Conservation (phyloP, 331 rosid genomes). For the Dryas integrifolia region DNA sequence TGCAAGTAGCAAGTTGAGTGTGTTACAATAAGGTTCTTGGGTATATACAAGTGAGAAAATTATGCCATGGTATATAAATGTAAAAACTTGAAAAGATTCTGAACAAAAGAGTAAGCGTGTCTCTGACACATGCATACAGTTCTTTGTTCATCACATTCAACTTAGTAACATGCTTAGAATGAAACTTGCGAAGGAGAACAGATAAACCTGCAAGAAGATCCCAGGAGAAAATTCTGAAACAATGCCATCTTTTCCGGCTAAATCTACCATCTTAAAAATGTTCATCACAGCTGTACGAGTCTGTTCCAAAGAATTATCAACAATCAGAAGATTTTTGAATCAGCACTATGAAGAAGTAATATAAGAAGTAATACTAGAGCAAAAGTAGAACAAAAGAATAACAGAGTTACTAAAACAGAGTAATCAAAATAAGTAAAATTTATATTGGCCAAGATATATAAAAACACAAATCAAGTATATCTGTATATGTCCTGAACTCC, state of each 20-base stretch:
- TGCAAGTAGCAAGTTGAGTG: too few species aligned
- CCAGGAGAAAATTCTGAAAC: constrained; percentile 85
- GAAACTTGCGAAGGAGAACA: constrained; percentile 12
- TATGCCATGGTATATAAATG: neutral
- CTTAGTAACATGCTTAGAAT: constrained; percentile 3
- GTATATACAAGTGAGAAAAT: neutral
- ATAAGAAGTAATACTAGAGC: constrained; percentile 15
- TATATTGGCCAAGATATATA: constrained; percentile 8
- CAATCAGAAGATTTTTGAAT: constrained; percentile 13
- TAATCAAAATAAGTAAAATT: neutral
- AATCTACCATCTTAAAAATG: constrained; percentile 58
- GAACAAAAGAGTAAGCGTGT: too few species aligned
- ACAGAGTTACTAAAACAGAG: too few species aligned
- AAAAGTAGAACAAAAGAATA: constrained; percentile 16
- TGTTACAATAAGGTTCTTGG: neutral
- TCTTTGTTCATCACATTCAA: constrained; percentile 13
- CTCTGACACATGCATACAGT: too few species aligned
- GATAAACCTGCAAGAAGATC: constrained; percentile 81
- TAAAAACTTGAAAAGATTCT: too few species aligned
- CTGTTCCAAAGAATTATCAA: constrained; percentile 47
- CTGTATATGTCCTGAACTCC: too few species aligned
- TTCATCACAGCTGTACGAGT: constrained; percentile 83
- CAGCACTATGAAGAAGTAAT: constrained; percentile 11
- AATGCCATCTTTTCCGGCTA: constrained; percentile 82
- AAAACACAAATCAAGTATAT: constrained; percentile 5